phyloP scores from a whole-genome alignment of 495 filamentous ascomycete species.

The Neurospora africana region DNA sequence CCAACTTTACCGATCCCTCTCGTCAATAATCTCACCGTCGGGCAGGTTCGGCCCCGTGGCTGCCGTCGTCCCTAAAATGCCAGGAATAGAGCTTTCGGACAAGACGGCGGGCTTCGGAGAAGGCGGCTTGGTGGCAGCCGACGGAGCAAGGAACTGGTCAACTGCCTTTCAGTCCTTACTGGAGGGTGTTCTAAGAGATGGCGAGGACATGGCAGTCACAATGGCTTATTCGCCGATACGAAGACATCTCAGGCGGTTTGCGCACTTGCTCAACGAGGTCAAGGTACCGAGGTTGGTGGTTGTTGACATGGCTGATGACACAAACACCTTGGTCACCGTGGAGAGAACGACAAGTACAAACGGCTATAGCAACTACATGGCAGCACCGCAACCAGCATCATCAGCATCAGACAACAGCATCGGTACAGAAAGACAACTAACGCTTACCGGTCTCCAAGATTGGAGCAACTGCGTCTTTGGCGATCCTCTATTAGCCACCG shows the following conservation, averaged over 20 bases:
- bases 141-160: slow-evolving; percentile 26
- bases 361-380: not conserved
- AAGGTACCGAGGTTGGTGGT: slow-evolving; percentile 27
- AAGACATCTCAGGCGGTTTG: slow-evolving; percentile 25
- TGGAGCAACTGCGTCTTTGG: slow-evolving; percentile 50
- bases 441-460: slow-evolving; percentile 28
- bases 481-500: slow-evolving; percentile 44
- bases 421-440: not conserved
- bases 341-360: not conserved
- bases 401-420: not conserved
- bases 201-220: slow-evolving; percentile 35
- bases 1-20: slow-evolving; percentile 22
- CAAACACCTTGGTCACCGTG: slow-evolving; percentile 23
- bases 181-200: slow-evolving; percentile 32
- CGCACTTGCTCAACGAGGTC: slow-evolving; percentile 30
- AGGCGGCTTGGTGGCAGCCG: slow-evolving; percentile 1
- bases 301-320: slow-evolving; percentile 23
- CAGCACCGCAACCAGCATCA: not conserved
- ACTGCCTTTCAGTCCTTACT: slow-evolving; percentile 37
- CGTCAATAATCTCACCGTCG: slow-evolving; percentile 25
- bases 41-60: slow-evolving; percentile 27
- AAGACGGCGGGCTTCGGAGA: not conserved
- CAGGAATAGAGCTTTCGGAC: not conserved
- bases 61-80: slow-evolving; percentile 15
- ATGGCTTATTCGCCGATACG: slow-evolving; percentile 32